Percentiles rank a stretch among this genome's conserved stretches.
phyloP scores from a whole-genome alignment of 331 rosid species.

The Quercus phellos region DNA sequence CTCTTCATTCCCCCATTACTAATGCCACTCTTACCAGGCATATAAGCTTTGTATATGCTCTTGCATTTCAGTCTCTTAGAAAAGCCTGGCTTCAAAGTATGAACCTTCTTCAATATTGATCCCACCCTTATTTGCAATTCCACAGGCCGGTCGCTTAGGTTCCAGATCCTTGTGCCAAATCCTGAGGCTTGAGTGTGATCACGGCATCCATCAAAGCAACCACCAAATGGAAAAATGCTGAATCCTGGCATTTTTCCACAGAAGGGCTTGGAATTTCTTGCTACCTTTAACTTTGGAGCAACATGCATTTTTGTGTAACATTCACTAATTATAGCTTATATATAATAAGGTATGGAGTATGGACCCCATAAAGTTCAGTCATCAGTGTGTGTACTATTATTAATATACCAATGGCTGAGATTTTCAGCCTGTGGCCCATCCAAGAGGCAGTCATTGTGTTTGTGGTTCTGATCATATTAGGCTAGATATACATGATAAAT shows the following conservation, averaged over 20 bases:
- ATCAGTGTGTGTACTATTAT: neutral
- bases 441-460: constrained; percentile 1
- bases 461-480: neutral
- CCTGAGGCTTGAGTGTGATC: constrained; percentile 65
- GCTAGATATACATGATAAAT: neutral
- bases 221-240: constrained; percentile 43
- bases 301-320: constrained; percentile 21
- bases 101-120: constrained; percentile 71
- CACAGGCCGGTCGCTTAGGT: constrained; percentile 70
- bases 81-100: constrained; percentile 76
- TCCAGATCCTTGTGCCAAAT: constrained; percentile 85
- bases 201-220: constrained; percentile 76
- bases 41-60: constrained; percentile 77
- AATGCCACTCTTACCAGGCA: constrained; percentile 49
- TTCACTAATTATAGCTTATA: neutral
- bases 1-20: constrained; percentile 57
- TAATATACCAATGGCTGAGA: constrained; percentile 15
- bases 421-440: neutral
- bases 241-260: constrained; percentile 46
- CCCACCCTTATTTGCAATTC: constrained; percentile 96
- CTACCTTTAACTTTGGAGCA: constrained; percentile 25
- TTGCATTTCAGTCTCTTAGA: constrained; percentile 81
- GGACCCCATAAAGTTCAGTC: constrained; percentile 9
- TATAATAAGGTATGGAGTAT: neutral
- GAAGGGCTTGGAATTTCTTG: constrained; percentile 24